A percentile compares a stretch with the other conserved stretches of the same genome.
phyloP scores from a whole-genome alignment of 1,284 basidiomycete species.

The Meripilus lineatus region DNA sequence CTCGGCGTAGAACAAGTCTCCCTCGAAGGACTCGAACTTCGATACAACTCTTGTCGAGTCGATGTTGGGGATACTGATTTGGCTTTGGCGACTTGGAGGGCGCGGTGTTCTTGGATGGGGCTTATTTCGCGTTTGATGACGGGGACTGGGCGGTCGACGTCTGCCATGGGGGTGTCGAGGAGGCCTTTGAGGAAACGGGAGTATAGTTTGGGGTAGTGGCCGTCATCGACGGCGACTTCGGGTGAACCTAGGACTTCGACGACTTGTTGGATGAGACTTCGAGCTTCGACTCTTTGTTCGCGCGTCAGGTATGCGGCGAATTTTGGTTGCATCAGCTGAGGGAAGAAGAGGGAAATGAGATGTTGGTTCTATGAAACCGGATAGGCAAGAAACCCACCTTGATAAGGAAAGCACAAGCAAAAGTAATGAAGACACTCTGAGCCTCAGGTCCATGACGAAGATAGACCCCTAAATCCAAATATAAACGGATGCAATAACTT shows the following conservation, averaged over 20 bases:
- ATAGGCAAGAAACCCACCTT: constrained; percentile 43
- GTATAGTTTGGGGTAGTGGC: constrained; percentile 71
- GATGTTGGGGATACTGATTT: constrained; percentile 13
- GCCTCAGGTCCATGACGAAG: constrained; percentile 78
- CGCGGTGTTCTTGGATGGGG: no score
- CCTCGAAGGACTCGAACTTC: background rate
- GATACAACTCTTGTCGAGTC: constrained; percentile 8
- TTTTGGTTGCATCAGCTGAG: constrained; percentile 66
- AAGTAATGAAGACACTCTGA: constrained; percentile 81
- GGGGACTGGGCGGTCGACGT: constrained; percentile 27
- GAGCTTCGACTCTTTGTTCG: constrained; percentile 57
- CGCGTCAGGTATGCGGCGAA: constrained; percentile 54
- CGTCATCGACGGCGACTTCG: constrained; percentile 69
- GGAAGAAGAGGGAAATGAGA: constrained; percentile 1
- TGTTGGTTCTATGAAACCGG: background rate
- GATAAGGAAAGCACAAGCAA: constrained; percentile 76
- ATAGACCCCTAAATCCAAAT: constrained; percentile 40
- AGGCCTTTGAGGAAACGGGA: constrained; percentile 68
- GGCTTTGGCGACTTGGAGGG: background rate
- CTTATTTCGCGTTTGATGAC: constrained; percentile 12
- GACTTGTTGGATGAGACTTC: constrained; percentile 54
- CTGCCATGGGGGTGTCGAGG: constrained; percentile 51
- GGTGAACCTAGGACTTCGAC: constrained; percentile 60
- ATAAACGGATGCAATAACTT: background rate
- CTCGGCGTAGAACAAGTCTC: constrained; percentile 1